Base-by-base conservation (phyloP, 305 asterid genomes). In the Fraxinus paxiana region DNA sequence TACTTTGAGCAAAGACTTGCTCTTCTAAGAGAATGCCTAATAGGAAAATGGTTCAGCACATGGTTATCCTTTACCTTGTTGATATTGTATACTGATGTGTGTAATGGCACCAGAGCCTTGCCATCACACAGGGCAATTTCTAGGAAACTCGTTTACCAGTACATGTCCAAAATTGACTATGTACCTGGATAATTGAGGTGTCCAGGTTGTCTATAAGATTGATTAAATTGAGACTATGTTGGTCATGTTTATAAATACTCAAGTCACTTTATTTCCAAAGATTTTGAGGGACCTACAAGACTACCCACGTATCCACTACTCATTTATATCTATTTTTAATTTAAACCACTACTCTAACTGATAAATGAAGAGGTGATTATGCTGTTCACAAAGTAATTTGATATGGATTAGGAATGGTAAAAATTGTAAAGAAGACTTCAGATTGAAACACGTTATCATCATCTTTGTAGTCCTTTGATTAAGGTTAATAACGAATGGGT, bases 401-500 rank as follows among this genome's bases (percentile, higher is more conserved):
- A 26, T 67, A 67, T 28, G 37, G 35, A 12, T 26, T 67, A 67
- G 20, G 73, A 67, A 67, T 67, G 17, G 37, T 67, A 28, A 28
- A 61, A 7, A 20, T 61, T 28, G 26, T 61, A 22, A 22, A 61
- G 69, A 17, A 2, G 71, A 67, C 37, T 9, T 33, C 73, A 8
- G 73, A 67, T 67, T 67, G 18, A 28, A 67, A 26, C 18, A 26
- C 8, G 20, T 41, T 74, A 28, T 77, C 80, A 70, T 63, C 79
- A 67, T 72, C 83, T 1, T 59, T 77, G 54, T 79, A 43, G 37
- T 81, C 59, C 63, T 71, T 56, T 76, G 69, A 34, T 76, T 12
- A 63, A 69, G 31, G 71, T 80, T 59, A 72, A 35, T 82, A 51
- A 51, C 72, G 15, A 48, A 65, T 77, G 71, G 48, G 71, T 78